These are phyloP conservation scores for Ceratobasidium sp. DNA, from an alignment of 1,284 basidiomycete species.

Conservation along the genomic window DNA sequence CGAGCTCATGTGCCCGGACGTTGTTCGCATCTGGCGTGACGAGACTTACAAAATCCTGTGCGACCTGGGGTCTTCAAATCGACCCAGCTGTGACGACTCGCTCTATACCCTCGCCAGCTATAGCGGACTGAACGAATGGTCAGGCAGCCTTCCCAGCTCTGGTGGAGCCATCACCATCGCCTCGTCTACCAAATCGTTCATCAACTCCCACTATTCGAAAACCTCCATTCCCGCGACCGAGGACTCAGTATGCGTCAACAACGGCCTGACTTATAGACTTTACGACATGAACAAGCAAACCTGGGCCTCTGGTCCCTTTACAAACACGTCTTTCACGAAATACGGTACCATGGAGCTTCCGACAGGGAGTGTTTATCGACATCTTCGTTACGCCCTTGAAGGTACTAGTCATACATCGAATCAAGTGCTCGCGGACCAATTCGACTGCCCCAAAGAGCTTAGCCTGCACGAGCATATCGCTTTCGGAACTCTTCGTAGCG, in stretches of 20 bases:
- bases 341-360: constrained; percentile 31
- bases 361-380: not conserved
- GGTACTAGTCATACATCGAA: constrained; percentile 32
- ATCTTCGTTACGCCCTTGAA: constrained; percentile 25
- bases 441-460: constrained; percentile 27
- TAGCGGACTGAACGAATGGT: not conserved
- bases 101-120: not conserved
- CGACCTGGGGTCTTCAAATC: not conserved
- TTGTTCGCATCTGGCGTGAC: constrained; percentile 60
- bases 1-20: constrained; percentile 58
- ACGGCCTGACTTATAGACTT: constrained; percentile 17
- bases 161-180: constrained; percentile 48
- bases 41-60: constrained; percentile 56
- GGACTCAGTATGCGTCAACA: constrained; percentile 20
- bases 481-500: constrained; percentile 41
- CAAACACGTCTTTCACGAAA: not conserved
- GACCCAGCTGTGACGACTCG: no score
- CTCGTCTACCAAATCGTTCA: constrained; percentile 39
- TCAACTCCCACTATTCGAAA: constrained; percentile 15
- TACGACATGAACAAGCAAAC: constrained; percentile 5
- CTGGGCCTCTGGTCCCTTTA: not conserved
- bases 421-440: constrained; percentile 36
- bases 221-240: constrained; percentile 19
- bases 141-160: not conserved
- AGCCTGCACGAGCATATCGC: constrained; percentile 43